A percentile compares a stretch with the other conserved stretches of the same genome.
These are phyloP conservation scores for Phalaenopsis equestris DNA, from an alignment of 106 monocot species.

Conservation along the genomic window DNA sequence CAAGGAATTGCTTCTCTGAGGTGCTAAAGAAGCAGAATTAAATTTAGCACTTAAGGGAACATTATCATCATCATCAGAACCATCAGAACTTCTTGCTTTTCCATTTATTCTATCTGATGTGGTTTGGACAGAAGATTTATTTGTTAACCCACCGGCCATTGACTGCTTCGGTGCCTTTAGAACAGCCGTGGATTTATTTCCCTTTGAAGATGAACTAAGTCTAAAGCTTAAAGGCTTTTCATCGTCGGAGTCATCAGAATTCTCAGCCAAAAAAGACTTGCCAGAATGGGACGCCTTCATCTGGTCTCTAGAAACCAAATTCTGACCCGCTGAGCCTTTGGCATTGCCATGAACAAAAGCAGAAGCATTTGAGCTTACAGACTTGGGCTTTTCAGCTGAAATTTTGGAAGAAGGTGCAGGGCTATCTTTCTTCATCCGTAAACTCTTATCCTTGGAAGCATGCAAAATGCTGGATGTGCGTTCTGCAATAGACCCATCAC, in stretches of 20 bases:
- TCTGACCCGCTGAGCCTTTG: slow-evolving; percentile 13
- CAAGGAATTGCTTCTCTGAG: slow-evolving; percentile 5
- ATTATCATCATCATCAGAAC: slow-evolving; percentile 22
- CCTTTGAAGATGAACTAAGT: slow-evolving; percentile 11
- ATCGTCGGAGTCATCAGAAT: slow-evolving; percentile 28
- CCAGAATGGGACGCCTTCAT: slow-evolving; percentile 2
- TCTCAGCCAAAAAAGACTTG: slow-evolving; percentile 8
- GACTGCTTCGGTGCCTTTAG: slow-evolving; percentile 4
- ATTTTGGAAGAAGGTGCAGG: slow-evolving; percentile 6
- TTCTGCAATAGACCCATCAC: slow-evolving; percentile 10
- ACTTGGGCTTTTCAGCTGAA: slow-evolving; percentile 10
- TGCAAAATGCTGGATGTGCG: slow-evolving; percentile 6
- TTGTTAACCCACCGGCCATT: not conserved
- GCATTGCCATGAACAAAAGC: slow-evolving; percentile 3
- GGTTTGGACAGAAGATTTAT: not conserved
- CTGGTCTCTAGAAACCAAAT: not conserved
- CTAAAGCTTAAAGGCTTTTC: slow-evolving; percentile 19
- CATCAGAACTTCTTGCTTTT: not conserved
- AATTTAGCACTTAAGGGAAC: slow-evolving; percentile 31
- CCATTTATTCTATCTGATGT: too few species aligned
- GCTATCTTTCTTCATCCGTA: slow-evolving; percentile 15
- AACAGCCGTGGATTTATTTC: not conserved
- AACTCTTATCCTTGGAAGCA: slow-evolving; percentile 7
- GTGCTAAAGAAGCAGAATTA: slow-evolving; percentile 6
- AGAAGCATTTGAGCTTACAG: slow-evolving; percentile 4